Percentiles rank a stretch among this genome's conserved stretches.
Conservation (phyloP, 805 yeast genomes). For the Pichia thaimueangensis region DNA sequence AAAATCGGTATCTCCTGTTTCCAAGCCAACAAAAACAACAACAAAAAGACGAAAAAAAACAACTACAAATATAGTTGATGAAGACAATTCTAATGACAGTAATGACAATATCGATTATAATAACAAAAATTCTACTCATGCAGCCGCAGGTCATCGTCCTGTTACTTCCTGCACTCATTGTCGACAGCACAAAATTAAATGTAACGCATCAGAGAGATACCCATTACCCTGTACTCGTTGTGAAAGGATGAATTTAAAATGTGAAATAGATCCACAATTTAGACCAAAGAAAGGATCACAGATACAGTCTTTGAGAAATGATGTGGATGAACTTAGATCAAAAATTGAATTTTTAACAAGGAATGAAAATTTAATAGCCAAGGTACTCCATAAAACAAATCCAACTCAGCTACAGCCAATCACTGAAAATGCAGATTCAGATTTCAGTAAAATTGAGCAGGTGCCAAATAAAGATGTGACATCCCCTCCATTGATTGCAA, state of each 20-base stretch:
- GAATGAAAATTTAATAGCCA: constrained; percentile 63
- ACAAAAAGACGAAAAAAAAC: constrained; percentile 4
- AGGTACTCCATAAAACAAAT: constrained; percentile 42
- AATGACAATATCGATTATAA: neutral
- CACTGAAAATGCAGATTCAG: neutral
- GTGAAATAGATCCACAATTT: constrained; percentile 88
- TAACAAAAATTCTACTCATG: neutral
- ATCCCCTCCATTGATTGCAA: constrained; percentile 25
- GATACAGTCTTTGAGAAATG: constrained; percentile 75
- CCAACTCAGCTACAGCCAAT: constrained; percentile 6
- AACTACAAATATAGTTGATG: neutral
- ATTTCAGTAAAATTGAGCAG: neutral
- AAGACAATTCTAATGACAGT: neutral
- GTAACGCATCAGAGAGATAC: constrained; percentile 80
- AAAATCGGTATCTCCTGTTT: too few species aligned
- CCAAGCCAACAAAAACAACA: neutral
- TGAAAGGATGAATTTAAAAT: constrained; percentile 66
- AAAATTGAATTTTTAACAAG: constrained; percentile 61
- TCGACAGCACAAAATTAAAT: constrained; percentile 88
- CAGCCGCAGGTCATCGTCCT: constrained; percentile 62
- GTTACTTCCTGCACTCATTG: constrained; percentile 93
- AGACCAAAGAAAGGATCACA: constrained; percentile 90
- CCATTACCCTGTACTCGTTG: constrained; percentile 84
- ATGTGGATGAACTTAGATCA: constrained; percentile 71
- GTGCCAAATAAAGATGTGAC: neutral